Conservation (phyloP, 306 rosid genomes). For the Prinsepia uniflora region DNA sequence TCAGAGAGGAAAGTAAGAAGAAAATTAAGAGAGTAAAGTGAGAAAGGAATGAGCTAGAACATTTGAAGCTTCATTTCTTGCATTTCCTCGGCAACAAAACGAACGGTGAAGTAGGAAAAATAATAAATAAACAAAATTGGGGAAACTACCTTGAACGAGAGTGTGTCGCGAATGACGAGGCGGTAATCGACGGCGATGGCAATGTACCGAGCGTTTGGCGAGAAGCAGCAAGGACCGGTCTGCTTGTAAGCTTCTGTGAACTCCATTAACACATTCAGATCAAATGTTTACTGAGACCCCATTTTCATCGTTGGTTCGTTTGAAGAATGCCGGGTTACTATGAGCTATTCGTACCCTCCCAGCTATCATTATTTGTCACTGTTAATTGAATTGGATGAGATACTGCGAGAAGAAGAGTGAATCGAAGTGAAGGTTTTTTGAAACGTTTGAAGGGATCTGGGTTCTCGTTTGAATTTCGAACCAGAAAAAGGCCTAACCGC, state of each 20-base stretch:
- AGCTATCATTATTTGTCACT: no score
- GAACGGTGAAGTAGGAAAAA: background rate
- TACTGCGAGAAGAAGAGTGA: background rate
- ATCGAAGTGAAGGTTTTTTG: background rate
- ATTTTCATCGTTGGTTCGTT: background rate
- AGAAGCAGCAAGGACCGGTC: slow-evolving; percentile 89
- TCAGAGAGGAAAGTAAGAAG: background rate
- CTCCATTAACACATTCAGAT: slow-evolving; percentile 48
- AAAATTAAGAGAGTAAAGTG: background rate
- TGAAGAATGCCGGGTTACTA: background rate
- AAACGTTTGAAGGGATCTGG: background rate
- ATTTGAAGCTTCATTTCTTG: background rate
- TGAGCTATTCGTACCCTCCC: background rate
- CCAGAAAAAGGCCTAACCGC: background rate
- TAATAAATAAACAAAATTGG: no score
- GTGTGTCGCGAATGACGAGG: slow-evolving; percentile 89
- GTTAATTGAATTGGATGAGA: background rate
- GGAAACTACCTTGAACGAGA: slow-evolving; percentile 64
- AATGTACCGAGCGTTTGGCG: slow-evolving; percentile 84
- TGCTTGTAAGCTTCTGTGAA: slow-evolving; percentile 92
- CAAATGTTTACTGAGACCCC: background rate
- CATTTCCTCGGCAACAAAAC: slow-evolving; percentile 12
- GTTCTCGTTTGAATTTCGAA: background rate
- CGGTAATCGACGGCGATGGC: slow-evolving; percentile 96
- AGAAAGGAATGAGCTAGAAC: background rate